phyloP scores from a whole-genome alignment of 495 filamentous ascomycete genomes.

The Aspergillus cavernicola region DNA sequence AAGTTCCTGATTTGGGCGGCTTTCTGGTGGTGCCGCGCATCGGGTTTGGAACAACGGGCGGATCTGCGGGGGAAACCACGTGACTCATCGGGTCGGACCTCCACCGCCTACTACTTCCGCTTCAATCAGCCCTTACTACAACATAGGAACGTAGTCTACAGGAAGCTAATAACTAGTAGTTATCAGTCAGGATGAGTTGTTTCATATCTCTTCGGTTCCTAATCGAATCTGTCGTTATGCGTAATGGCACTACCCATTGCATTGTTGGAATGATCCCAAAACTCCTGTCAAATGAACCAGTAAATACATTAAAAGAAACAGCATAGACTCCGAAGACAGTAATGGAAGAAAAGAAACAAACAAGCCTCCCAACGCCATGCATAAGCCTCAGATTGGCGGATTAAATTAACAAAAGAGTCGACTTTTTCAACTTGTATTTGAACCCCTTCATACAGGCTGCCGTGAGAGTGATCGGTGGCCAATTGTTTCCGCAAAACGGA shows the following conservation, averaged over 20 bases:
- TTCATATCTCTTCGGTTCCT: neutral
- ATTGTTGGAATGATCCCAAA: conserved; percentile 10
- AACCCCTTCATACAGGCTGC: neutral
- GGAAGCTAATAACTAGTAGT: neutral
- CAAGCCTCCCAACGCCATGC: conserved; percentile 8
- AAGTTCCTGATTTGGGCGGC: conserved; percentile 26
- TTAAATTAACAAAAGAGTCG: conserved; percentile 3
- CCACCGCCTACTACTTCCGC: neutral
- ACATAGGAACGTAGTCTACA: too few relatives aligned
- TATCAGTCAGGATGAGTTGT: neutral
- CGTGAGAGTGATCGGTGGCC: neutral
- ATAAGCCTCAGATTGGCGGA: conserved; percentile 7
- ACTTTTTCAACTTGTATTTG: conserved; percentile 7
- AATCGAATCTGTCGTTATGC: conserved; percentile 6
- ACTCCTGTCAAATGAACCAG: conserved; percentile 10
- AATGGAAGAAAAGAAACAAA: conserved; percentile 1
- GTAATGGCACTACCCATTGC: neutral
- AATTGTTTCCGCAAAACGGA: too few relatives aligned
- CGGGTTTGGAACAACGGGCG: neutral
- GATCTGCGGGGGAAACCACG: conserved; percentile 16
- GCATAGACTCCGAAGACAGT: neutral
- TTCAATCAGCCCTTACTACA: too few relatives aligned
- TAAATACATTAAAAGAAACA: conserved; percentile 14
- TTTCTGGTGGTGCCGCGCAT: conserved; percentile 3
- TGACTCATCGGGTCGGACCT: conserved; percentile 3